Percentiles rank a stretch among this genome's conserved stretches.
Evolutionary conservation across 345 rosid genomes (phyloP).

Genomic region (Brassica juncea): DNA sequence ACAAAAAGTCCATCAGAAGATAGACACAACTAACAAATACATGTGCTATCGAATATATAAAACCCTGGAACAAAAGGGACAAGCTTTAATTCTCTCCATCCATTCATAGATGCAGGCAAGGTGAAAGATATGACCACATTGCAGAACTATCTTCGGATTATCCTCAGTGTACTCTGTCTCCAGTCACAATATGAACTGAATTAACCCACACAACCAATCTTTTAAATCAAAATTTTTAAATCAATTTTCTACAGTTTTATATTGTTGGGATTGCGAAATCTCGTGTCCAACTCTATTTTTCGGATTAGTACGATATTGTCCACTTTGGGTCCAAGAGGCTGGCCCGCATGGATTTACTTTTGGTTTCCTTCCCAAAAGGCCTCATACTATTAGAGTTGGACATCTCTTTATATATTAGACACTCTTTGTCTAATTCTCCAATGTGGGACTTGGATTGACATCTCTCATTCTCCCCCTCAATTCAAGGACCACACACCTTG

Average conservation of each 20-base stretch:
- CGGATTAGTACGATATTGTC: too few relatives aligned
- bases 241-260: background rate
- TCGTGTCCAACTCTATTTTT: too few relatives aligned
- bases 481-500: too few relatives aligned
- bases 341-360: too few relatives aligned
- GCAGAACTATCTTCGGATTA: constrained; percentile 48
- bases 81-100: constrained; percentile 56
- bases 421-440: too few relatives aligned
- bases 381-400: too few relatives aligned
- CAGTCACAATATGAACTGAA: background rate
- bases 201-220: background rate
- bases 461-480: too few relatives aligned
- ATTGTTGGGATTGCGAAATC: background rate
- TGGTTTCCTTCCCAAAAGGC: too few relatives aligned
- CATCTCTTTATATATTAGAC: too few relatives aligned
- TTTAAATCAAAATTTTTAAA: background rate
- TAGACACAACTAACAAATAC: background rate
- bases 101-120: constrained; percentile 59
- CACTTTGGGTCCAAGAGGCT: too few relatives aligned
- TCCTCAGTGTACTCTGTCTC: constrained; percentile 47
- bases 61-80: constrained; percentile 61
- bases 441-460: too few relatives aligned
- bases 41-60: background rate
- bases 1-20: background rate
- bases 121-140: constrained; percentile 53